Percentiles rank a stretch among this genome's conserved stretches.
Conservation (phyloP, 2,329 filamentous ascomycete species). For the Verticillium alfalfae region DNA sequence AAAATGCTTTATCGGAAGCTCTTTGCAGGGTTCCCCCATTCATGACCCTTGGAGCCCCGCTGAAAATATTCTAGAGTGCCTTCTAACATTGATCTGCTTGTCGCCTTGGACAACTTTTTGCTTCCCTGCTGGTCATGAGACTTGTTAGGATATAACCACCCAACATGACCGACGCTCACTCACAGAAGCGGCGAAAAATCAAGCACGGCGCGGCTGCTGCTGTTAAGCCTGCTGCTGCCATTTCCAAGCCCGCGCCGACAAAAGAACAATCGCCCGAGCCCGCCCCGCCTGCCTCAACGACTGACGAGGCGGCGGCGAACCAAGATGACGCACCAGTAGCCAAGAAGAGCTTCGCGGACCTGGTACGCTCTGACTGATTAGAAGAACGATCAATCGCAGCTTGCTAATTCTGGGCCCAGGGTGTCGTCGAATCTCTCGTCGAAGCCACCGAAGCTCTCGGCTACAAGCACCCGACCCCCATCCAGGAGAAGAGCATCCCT, state of each 20-base stretch:
- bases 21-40: neutral
- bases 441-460: slow-evolving; percentile 80
- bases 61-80: neutral
- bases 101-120: neutral
- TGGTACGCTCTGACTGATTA: slow-evolving; percentile 32
- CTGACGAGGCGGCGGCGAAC: neutral
- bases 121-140: neutral
- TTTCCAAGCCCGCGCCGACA: neutral
- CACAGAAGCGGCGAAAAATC: neutral
- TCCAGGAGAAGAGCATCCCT: slow-evolving; percentile 82
- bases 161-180: neutral
- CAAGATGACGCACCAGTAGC: neutral
- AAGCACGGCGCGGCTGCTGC: neutral
- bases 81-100: neutral
- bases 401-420: slow-evolving; percentile 34
- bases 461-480: slow-evolving; percentile 83
- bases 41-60: neutral
- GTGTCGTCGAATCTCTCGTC: slow-evolving; percentile 79
- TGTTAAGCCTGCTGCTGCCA: neutral
- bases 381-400: no score
- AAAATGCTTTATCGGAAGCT: slow-evolving; percentile 3
- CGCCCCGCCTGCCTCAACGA: neutral
- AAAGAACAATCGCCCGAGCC: neutral
- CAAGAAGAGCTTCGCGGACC: slow-evolving; percentile 61
- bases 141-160: neutral